Percentiles rank a stretch among this genome's conserved stretches.
phyloP scores from a whole-genome alignment of 192 early-diverging fungal species.

The Obelidium mucronatum region DNA sequence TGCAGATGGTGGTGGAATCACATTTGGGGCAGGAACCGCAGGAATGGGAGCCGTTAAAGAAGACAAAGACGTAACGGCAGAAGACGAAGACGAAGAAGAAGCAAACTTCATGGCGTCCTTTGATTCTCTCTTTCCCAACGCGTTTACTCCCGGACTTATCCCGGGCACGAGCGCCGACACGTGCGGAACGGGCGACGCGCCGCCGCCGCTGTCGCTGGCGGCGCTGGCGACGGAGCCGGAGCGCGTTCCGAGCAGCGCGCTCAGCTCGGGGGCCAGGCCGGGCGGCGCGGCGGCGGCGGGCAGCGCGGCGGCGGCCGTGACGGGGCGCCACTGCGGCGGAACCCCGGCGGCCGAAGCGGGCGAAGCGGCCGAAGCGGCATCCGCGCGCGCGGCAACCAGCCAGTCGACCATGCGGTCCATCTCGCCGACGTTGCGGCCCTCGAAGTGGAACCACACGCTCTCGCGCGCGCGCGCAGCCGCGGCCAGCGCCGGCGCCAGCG shows the following conservation, averaged over 20 bases:
- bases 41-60: neutral
- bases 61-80: neutral
- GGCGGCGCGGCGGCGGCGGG: neutral
- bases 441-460: slow-evolving; percentile 70
- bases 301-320: neutral
- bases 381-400: slow-evolving; percentile 53
- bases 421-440: slow-evolving; percentile 64
- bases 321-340: neutral
- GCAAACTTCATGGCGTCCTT: neutral
- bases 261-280: neutral
- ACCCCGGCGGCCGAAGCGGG: neutral
- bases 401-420: slow-evolving; percentile 61
- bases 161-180: neutral
- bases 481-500: slow-evolving; percentile 45
- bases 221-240: neutral
- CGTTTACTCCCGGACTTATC: slow-evolving; percentile 2
- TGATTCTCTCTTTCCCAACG: slow-evolving; percentile 11
- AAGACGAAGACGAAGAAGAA: neutral
- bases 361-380: neutral
- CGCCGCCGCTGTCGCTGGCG: neutral
- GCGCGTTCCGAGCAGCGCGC: neutral
- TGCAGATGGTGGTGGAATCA: neutral
- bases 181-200: no score
- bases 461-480: neutral
- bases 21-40: neutral